Base-by-base conservation (phyloP, 2,329 filamentous ascomycete genomes). In the Claviceps lovelessii region DNA sequence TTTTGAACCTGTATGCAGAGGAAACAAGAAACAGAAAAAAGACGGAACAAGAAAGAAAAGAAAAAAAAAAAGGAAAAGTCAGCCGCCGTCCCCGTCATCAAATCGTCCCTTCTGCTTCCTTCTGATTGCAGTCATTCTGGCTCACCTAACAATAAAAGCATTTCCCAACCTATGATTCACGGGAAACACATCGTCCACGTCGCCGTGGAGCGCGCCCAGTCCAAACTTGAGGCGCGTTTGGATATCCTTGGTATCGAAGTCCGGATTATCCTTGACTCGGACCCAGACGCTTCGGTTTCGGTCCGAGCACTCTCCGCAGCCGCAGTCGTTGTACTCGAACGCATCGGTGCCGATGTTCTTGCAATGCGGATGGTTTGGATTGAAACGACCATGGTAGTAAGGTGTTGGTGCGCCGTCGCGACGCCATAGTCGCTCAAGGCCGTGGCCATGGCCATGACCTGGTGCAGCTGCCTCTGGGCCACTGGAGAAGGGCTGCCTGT, bases 281-380 rank as follows among this genome's bases (percentile, higher is more conserved):
- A 70, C 58, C 57, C 61, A 62, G 13, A 70, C 55, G 53, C 64
- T 68, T 51, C 64, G 61, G 52, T 71, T 70, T 39, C 62, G 59
- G 7, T 55, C 49, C 28, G 60, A 58, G 42, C 69, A 71, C 3
- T 56, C 51, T 17, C 54, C 37, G 41, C 69, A 71, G 49, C 49
- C 54, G 53, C 69, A 71, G 1, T 58, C 61, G 17, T 57, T 54
- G 54, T 70, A 70, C 2, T 62, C 59, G 9, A 55, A 58, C 11
- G 42, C 50, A 3, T 46, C 55, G 17, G 50, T 42, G 2, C 49
- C 45, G 37, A 49, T 55, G 19, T 58, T 52, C 55, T 67, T 67
- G 19, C 59, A 63, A 15, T 49, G 35, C 28, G 19, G 37, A n/a
- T 35, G 29, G 23, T 33, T 45, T 9, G 41, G 15, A 44, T 49